Conservation (phyloP, 2,329 filamentous ascomycete genomes). For the Sporothrix globosa region DNA sequence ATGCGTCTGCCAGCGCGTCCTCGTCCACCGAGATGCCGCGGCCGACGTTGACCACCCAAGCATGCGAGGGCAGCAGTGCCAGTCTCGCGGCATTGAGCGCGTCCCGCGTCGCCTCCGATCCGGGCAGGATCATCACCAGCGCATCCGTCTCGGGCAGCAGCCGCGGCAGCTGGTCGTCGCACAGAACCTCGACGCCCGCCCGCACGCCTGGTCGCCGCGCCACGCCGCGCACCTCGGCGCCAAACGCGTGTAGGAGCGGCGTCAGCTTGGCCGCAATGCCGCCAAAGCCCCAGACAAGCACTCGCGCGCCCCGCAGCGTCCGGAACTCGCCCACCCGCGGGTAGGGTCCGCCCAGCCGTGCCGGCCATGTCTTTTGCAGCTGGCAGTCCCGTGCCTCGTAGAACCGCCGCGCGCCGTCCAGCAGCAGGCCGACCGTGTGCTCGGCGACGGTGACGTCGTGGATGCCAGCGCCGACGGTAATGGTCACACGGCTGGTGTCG, state of each 20-base stretch:
- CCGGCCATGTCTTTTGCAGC: constrained; percentile 49
- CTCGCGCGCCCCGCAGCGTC: not conserved
- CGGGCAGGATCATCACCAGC: constrained; percentile 1
- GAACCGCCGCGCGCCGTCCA: constrained; percentile 46
- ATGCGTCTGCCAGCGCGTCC: not conserved
- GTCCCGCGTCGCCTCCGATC: not conserved
- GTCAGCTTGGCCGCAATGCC: constrained; percentile 9
- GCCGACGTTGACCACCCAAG: constrained; percentile 13
- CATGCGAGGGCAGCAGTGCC: not conserved
- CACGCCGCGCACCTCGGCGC: not conserved
- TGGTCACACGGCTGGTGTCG: not conserved
- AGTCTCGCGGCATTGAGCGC: not conserved
- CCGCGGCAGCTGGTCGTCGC: not conserved
- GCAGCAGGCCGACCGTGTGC: constrained; percentile 45
- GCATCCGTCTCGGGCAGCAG: constrained; percentile 8
- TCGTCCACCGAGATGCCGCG: constrained; percentile 8
- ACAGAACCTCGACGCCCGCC: not conserved
- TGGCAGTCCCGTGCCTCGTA: constrained; percentile 52
- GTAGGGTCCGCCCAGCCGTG: constrained; percentile 39
- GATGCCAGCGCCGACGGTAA: constrained; percentile 7
- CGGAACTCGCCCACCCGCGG: not conserved
- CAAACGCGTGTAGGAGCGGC: not conserved
- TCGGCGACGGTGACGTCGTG: constrained; percentile 10
- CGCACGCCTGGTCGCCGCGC: constrained; percentile 3
- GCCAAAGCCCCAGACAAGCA: not conserved